Percentiles rank a stretch among this genome's conserved stretches.
These are phyloP conservation scores for Hygrophorus russula DNA, from an alignment of 768 basidiomycete genomes.

Conservation along the genomic window DNA sequence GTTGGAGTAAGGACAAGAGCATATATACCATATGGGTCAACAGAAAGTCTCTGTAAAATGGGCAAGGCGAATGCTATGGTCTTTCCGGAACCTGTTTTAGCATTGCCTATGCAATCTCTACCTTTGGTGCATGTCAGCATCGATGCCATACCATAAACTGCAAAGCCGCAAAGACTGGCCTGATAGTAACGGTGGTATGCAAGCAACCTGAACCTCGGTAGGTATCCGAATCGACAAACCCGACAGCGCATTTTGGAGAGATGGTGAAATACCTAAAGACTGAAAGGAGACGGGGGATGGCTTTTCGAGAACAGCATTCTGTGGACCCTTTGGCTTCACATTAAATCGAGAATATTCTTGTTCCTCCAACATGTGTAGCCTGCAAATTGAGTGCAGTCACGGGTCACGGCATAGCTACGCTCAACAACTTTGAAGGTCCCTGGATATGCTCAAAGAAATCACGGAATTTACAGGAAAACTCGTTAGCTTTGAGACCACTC, in stretches of 20 bases:
- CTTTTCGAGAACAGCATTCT: background rate
- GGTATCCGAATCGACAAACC: constrained; percentile 81
- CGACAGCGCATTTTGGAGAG: constrained; percentile 52
- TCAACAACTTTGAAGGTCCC: too few relatives aligned
- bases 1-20: constrained; percentile 92
- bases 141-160: background rate
- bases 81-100: constrained; percentile 97
- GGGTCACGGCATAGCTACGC: too few relatives aligned
- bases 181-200: constrained; percentile 77
- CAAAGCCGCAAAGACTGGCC: constrained; percentile 31
- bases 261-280: constrained; percentile 46
- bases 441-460: constrained; percentile 9
- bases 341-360: too few relatives aligned
- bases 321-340: background rate
- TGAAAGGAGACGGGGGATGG: constrained; percentile 29
- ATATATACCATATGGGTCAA: constrained; percentile 91
- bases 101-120: constrained; percentile 93
- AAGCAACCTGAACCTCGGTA: constrained; percentile 83
- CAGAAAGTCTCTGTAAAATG: constrained; percentile 78
- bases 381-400: too few relatives aligned
- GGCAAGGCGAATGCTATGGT: constrained; percentile 96
- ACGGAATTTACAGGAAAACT: constrained; percentile 27
- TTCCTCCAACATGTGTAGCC: too few relatives aligned
- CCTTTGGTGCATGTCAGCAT: constrained; percentile 32
- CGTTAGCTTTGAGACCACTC: constrained; percentile 29